Evolutionary conservation across 768 basidiomycete species (phyloP).

Genomic region (Boletus sensibilis): DNA sequence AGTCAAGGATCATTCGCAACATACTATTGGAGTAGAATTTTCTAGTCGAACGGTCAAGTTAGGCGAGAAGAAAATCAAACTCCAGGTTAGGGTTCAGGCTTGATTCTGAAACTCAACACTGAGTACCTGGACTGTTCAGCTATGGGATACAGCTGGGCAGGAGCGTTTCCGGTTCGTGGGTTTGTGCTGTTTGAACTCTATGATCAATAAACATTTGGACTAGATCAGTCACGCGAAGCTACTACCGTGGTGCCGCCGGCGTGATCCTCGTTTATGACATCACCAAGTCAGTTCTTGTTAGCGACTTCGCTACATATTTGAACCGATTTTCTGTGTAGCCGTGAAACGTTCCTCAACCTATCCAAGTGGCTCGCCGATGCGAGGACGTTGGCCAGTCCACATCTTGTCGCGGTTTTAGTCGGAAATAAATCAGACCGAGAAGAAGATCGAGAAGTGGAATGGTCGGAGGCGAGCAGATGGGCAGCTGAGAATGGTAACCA

Average conservation of each 20-base stretch:
- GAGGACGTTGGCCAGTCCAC: constrained; percentile 86
- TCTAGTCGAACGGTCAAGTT: constrained; percentile 90
- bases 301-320: neutral
- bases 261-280: constrained; percentile 94
- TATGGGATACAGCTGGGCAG: constrained; percentile 98
- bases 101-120: constrained; percentile 2
- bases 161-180: constrained; percentile 78
- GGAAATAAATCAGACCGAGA: constrained; percentile 96
- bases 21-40: constrained; percentile 98
- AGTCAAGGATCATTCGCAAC: constrained; percentile 97
- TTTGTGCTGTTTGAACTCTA: neutral
- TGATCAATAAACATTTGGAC: constrained; percentile 14
- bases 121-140: constrained; percentile 41
- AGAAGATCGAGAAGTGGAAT: constrained; percentile 93
- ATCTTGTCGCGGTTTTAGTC: constrained; percentile 85
- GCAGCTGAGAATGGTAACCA: constrained; percentile 88
- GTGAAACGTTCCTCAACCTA: constrained; percentile 81
- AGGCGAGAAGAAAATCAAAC: constrained; percentile 91
- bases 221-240: constrained; percentile 90
- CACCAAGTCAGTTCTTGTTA: constrained; percentile 57
- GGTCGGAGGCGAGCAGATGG: constrained; percentile 93
- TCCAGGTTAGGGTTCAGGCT: constrained; percentile 65
- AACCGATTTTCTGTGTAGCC: constrained; percentile 48
- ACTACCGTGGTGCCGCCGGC: constrained; percentile 93
- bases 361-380: constrained; percentile 93